Conservation (phyloP, 352 stramenopile species). For the Globisporangium nodosum region DNA sequence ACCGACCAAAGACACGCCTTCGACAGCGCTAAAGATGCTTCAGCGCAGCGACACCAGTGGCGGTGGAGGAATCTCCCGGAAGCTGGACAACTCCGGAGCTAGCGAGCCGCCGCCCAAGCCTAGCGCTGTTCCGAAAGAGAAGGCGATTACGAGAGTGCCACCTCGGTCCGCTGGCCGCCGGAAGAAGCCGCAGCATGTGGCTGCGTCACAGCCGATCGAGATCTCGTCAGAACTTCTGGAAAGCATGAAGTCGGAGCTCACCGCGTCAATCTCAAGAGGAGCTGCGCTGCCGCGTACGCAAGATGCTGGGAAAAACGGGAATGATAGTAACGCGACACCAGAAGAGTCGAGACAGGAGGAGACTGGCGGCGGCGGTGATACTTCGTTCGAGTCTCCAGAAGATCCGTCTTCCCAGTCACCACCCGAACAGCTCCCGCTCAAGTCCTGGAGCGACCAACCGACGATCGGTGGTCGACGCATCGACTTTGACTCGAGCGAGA, state of each 20-base stretch:
- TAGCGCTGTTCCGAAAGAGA: conserved; percentile 22
- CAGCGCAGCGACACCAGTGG: conserved; percentile 13
- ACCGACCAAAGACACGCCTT: conserved; percentile 20
- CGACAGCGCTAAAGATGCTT: conserved; percentile 3
- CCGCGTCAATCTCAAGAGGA: conserved; percentile 32
- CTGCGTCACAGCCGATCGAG: conserved; percentile 40
- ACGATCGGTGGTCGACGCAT: conserved; percentile 42
- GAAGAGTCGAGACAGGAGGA: not conserved
- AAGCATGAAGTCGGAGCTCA: conserved; percentile 63
- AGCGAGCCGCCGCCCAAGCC: conserved; percentile 5
- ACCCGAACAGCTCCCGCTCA: conserved; percentile 7
- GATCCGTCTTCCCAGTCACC: not conserved
- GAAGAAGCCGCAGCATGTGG: conserved; percentile 32
- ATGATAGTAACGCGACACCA: not conserved
- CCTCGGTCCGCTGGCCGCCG: conserved; percentile 12
- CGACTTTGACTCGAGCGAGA: conserved; percentile 69
- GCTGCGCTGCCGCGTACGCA: conserved; percentile 5
- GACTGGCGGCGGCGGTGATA: not conserved
- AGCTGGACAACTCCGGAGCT: conserved; percentile 7
- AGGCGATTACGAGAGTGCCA: conserved; percentile 30
- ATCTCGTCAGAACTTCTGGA: conserved; percentile 59
- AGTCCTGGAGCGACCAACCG: conserved; percentile 48
- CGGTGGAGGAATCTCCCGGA: conserved; percentile 6
- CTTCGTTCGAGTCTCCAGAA: not conserved
- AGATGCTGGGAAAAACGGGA: not conserved